Evolutionary conservation across 441 rosid genomes (phyloP).

Genomic region (Daphne laureola): DNA sequence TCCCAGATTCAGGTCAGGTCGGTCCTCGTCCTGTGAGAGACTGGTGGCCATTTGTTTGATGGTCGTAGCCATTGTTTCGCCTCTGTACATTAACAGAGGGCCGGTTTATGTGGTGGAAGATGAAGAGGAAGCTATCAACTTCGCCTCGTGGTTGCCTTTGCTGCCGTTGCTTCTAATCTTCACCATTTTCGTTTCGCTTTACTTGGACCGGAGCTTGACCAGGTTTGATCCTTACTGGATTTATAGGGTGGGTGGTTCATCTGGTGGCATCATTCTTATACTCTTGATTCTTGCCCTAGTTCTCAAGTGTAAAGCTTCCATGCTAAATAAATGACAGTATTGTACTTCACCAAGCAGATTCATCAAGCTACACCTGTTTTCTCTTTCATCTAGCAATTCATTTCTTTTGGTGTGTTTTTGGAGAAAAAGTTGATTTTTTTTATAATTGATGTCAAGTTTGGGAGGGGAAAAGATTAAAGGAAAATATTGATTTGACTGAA

Average conservation of each 20-base stretch:
- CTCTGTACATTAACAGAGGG: conserved; percentile 54
- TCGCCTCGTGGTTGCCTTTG: conserved; percentile 41
- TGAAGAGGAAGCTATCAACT: conserved; percentile 37
- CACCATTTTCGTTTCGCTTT: conserved; percentile 43
- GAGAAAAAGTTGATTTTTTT: too few relatives aligned
- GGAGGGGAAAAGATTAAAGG: too few relatives aligned
- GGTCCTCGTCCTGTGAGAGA: conserved; percentile 41
- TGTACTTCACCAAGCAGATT: too few relatives aligned
- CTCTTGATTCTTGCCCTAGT: conserved; percentile 61
- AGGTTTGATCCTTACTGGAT: conserved; percentile 82
- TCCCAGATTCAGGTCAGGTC: conserved; percentile 13
- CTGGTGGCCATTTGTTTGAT: conserved; percentile 49
- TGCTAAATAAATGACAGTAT: neutral
- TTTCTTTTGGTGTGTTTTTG: too few relatives aligned
- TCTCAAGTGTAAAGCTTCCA: conserved; percentile 47
- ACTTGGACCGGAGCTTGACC: conserved; percentile 43
- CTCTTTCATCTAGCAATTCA: too few relatives aligned
- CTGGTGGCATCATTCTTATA: conserved; percentile 55
- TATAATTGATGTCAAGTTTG: too few relatives aligned
- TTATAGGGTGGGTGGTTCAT: conserved; percentile 82
- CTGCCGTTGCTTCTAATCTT: conserved; percentile 50
- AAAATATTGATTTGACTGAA: too few relatives aligned
- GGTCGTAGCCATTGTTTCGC: conserved; percentile 60
- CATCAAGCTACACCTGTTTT: too few relatives aligned
- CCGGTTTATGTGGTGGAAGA: conserved; percentile 31